phyloP scores from a whole-genome alignment of 345 rosid genomes.

The rapeseed (Brassica napus) region DNA sequence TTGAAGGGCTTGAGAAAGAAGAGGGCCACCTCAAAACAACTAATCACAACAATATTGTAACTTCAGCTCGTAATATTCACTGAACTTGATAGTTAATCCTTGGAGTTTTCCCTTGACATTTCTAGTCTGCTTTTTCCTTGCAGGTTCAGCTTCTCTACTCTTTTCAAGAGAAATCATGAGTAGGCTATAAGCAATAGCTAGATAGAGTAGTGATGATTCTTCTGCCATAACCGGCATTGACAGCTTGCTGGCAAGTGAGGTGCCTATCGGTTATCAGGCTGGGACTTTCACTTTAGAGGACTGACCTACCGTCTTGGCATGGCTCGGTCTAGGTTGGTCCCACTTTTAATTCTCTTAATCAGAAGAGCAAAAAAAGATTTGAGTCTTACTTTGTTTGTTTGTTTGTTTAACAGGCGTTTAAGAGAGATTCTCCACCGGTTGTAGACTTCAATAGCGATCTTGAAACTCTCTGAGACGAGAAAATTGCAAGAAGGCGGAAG shows the following conservation, averaged over 20 bases:
- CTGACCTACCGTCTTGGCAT: no score
- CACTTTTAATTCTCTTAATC: no score
- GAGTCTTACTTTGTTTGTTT: background rate
- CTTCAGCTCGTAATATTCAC: slow-evolving; percentile 33
- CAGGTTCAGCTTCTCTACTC: slow-evolving; percentile 95
- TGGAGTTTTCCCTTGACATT: slow-evolving; percentile 12
- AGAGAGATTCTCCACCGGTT: slow-evolving; percentile 70
- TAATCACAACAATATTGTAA: slow-evolving; percentile 60
- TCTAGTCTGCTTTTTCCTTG: slow-evolving; percentile 16
- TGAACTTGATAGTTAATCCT: background rate
- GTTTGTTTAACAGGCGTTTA: slow-evolving; percentile 58
- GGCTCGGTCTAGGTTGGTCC: no score
- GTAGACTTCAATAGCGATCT: slow-evolving; percentile 77
- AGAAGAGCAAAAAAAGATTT: background rate
- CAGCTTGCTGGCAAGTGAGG: no score
- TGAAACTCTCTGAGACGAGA: slow-evolving; percentile 70
- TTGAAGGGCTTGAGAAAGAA: slow-evolving; percentile 59
- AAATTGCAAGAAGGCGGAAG: slow-evolving; percentile 45
- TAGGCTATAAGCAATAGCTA: no score
- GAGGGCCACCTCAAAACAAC: slow-evolving; percentile 65
- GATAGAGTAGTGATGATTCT: no score
- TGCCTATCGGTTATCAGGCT: no score
- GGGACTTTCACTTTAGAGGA: no score
- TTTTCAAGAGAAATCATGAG: slow-evolving; percentile 72
- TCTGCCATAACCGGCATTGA: no score